Base-by-base conservation (phyloP, 345 rosid genomes). In the Rhizophora mangle region DNA sequence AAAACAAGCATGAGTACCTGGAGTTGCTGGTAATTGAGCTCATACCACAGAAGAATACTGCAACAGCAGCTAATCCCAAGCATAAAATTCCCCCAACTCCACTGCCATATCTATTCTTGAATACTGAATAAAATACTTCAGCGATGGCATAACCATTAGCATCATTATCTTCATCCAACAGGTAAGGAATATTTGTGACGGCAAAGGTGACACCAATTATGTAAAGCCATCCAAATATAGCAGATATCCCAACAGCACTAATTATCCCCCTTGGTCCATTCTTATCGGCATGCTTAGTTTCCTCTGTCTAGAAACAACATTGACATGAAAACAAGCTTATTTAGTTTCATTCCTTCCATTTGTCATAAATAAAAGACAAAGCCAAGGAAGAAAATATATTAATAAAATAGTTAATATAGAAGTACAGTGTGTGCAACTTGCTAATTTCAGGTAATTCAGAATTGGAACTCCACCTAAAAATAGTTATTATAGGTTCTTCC, bases 11-110 rank as follows among this genome's bases (percentile, higher is more conserved):
- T 8, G 53, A 20, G 22, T 76, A 89, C 97, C 97, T 90, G 52
- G 99, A 92, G 76, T 95, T 95, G 85, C 99, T 95, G 54, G 99
- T 95, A 16, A 95, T 79, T 1, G 96, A 92, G 69, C 99, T 90
- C 99, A 95, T 95, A 69, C 97, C 99, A 60, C 99, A 95, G 86
- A 92, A 95, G 64, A 95, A 95, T 64, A 95, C 87, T 75, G 97
- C 97, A n/a, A 92, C 72, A 3, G 88, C 96, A 69, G 90, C 87
- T 27, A 95, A 79, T 52, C 96, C 99, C 69, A 95, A 76, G 80
- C 97, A 95, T 64, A 90, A 36, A 62, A 95, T 88, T 60, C 99
- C 99, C 18, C 96, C 97, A 24, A 79, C 81, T 58, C 97, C 99
- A 67, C 74, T 95, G 39, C 96, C 97, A 43, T 84, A 95, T 84